These are phyloP conservation scores for Populus simonii DNA, from an alignment of 345 rosid genomes.

Conservation along the genomic window DNA sequence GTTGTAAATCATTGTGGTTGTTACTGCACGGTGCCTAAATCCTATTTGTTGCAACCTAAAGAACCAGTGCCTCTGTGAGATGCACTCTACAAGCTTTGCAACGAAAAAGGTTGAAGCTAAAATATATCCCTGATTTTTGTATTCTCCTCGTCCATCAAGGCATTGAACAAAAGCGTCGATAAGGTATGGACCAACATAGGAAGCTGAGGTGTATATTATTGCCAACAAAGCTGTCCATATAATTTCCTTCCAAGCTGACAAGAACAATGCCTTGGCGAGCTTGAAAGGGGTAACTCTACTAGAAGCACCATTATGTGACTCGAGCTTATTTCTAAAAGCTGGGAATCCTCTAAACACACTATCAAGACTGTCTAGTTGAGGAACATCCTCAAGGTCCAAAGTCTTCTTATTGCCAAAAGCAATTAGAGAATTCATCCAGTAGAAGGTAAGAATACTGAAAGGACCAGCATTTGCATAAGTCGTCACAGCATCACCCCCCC, in stretches of 20 bases:
- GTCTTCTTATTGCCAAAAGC: slow-evolving; percentile 24
- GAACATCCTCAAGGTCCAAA: slow-evolving; percentile 29
- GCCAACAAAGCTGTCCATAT: slow-evolving; percentile 23
- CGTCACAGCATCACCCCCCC: slow-evolving; percentile 23
- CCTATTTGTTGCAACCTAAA: slow-evolving; percentile 32
- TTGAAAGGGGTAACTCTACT: slow-evolving; percentile 10
- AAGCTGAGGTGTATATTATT: slow-evolving; percentile 12
- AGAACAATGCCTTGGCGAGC: slow-evolving; percentile 23
- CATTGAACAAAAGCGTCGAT: slow-evolving; percentile 34
- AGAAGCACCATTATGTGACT: neutral
- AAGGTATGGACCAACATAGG: slow-evolving; percentile 40
- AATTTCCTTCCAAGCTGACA: slow-evolving; percentile 23
- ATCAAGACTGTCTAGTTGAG: slow-evolving; percentile 21
- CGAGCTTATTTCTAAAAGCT: slow-evolving; percentile 10
- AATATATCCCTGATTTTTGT: slow-evolving; percentile 26
- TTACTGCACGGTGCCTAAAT: slow-evolving; percentile 18
- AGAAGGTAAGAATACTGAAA: slow-evolving; percentile 24
- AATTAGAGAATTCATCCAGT: slow-evolving; percentile 23
- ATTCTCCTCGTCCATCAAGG: slow-evolving; percentile 23
- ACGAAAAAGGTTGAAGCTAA: slow-evolving; percentile 23
- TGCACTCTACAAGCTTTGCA: slow-evolving; percentile 36
- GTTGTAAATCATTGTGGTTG: slow-evolving; percentile 20
- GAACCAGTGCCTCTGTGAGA: slow-evolving; percentile 22
- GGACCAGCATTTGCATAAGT: slow-evolving; percentile 25
- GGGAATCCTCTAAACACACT: slow-evolving; percentile 22